phyloP scores from a whole-genome alignment of 805 yeast species.

The Kodamaea kaohsiungensis region DNA sequence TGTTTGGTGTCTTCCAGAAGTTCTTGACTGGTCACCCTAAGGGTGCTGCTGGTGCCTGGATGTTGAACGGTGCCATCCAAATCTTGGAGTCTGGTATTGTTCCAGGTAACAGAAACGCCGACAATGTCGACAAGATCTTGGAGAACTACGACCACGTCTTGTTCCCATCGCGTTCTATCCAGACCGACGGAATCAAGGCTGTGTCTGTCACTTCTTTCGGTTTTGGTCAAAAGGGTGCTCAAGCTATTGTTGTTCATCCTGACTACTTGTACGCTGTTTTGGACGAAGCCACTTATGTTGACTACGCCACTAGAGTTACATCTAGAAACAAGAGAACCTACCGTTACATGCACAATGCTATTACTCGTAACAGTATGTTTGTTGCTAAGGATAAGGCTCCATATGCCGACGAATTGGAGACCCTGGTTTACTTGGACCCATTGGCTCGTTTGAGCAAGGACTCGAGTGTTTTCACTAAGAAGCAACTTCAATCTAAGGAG shows the following conservation, averaged over 20 bases:
- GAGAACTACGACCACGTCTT: constrained; percentile 85
- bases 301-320: constrained; percentile 68
- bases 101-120: constrained; percentile 99
- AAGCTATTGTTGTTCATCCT: constrained; percentile 87
- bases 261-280: constrained; percentile 89
- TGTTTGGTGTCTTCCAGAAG: constrained; percentile 97
- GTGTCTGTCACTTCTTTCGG: constrained; percentile 97
- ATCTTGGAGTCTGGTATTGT: constrained; percentile 88
- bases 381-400: constrained; percentile 94
- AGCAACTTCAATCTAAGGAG: constrained; percentile 49
- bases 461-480: constrained; percentile 50
- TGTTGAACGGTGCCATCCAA: constrained; percentile 98
- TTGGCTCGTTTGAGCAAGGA: constrained; percentile 67
- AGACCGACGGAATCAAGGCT: constrained; percentile 97
- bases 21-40: constrained; percentile 99
- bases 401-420: constrained; percentile 84
- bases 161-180: constrained; percentile 90
- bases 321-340: constrained; percentile 87
- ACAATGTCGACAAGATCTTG: constrained; percentile 82
- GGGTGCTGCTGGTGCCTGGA: constrained; percentile 99
- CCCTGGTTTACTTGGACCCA: constrained; percentile 93
- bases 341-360: constrained; percentile 93
- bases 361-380: constrained; percentile 87
- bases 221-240: constrained; percentile 99
- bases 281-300: constrained; percentile 67